Evolutionary conservation across 495 filamentous ascomycete species (phyloP), one percentile per base, ranked within the genome.

Genomic region (Daldinia vernicosa): DNA sequence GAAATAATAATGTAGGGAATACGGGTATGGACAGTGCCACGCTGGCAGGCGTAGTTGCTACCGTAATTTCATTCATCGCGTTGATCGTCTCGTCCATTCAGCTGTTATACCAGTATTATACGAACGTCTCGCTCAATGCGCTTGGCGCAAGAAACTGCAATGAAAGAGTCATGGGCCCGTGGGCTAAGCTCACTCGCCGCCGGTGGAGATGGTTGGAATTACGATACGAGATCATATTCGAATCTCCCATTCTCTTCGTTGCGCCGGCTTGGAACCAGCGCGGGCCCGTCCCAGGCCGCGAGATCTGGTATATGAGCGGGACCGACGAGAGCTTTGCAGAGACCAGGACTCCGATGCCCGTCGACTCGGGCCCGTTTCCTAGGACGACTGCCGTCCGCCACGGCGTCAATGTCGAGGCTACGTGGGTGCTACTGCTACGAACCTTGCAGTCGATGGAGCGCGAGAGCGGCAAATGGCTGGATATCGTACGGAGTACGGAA

Each of bases 171-270:
- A 83, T 82, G 75, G 83, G 84, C 3, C 69, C 71, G 8, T 86
- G 83, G 84, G 75, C 79, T 19, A 66, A 70, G 24, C 77, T 70
- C 14, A 83, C 82, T 24, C 79, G 78, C 19, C 76, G 84, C 19
- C 79, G 70, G 24, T 80, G 84, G 50, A 75, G 77, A 3, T 63
- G 62, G 27, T 57, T 59, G 14, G 83, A 86, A 74, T 76, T 86
- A 8, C 78, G 84, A 14, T 83, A 85, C 58, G 84, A 86, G 60
- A 83, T 85, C 24, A 76, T 79, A 17, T 85, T 84, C 72, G 79
- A 85, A 59, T 77, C 82, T 0, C 84, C 84, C 26, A 80, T 85
- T 33, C 80, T 86, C 35, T 84, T 86, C 40, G 78, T 84, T 17
- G 82, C 79, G 24, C 71, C 75, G 2, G 76, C 82, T 3, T 69